Evolutionary conservation across 495 filamentous ascomycete species (phyloP).

Genomic region (Aspergillus homomorphus): DNA sequence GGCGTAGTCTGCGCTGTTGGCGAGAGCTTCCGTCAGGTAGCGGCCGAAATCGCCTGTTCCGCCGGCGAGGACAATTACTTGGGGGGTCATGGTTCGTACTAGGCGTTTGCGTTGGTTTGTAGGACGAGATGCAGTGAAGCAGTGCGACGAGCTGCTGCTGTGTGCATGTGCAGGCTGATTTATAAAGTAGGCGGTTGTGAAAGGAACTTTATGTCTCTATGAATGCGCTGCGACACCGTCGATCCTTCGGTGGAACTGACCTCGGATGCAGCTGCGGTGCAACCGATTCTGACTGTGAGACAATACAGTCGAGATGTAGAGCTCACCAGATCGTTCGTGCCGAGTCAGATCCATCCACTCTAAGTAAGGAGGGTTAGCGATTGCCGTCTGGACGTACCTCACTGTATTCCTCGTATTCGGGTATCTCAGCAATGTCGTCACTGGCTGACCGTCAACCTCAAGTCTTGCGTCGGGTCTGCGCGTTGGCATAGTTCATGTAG

Average conservation of each 20-base stretch:
- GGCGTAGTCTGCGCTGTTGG: not conserved
- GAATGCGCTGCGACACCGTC: not conserved
- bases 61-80: conserved; percentile 8
- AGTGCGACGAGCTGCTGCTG: too few relatives aligned
- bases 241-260: not conserved
- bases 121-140: not conserved
- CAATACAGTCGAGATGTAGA: too few relatives aligned
- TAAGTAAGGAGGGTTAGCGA: not conserved
- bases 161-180: not conserved
- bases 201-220: not conserved
- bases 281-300: not conserved
- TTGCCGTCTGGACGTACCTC: too few relatives aligned
- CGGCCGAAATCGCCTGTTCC: conserved; percentile 6
- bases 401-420: too few relatives aligned
- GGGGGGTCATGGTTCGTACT: not conserved
- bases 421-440: not conserved
- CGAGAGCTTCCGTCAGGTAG: conserved; percentile 4
- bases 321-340: not conserved
- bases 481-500: too few relatives aligned
- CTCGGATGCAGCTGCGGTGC: not conserved
- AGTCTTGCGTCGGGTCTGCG: too few relatives aligned
- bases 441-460: not conserved
- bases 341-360: not conserved
- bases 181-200: not conserved
- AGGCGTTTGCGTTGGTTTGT: too few relatives aligned